phyloP scores from a whole-genome alignment of 176 grass and related monocot species.

The Saccharum officinarum region DNA sequence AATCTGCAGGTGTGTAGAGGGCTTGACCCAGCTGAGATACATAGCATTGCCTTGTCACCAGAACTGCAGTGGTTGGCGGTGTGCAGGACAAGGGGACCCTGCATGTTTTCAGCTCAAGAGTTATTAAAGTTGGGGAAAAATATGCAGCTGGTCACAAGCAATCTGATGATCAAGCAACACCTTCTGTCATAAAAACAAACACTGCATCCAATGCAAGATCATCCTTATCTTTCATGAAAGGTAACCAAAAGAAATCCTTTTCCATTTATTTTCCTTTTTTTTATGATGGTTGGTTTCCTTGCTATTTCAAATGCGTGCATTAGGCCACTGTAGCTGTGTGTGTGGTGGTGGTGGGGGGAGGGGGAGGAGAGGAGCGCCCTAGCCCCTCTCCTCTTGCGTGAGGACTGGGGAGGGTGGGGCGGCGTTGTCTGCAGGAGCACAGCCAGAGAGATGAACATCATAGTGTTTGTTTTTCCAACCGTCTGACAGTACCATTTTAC shows the following conservation, averaged over 20 bases:
- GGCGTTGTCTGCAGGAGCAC: too few relatives aligned
- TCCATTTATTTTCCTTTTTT: too few relatives aligned
- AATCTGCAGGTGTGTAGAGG: constrained; percentile 69
- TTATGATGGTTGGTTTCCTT: neutral
- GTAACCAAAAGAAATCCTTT: constrained; percentile 20
- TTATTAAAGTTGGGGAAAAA: constrained; percentile 27
- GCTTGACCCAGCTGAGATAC: constrained; percentile 65
- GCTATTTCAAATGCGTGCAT: neutral
- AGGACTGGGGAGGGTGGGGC: too few relatives aligned
- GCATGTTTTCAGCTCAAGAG: constrained; percentile 68
- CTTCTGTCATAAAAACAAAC: constrained; percentile 28
- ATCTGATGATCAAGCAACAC: neutral
- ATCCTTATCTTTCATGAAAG: constrained; percentile 76
- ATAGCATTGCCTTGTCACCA: constrained; percentile 70
- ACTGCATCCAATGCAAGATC: constrained; percentile 52
- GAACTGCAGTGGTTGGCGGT: constrained; percentile 70
- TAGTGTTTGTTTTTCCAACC: too few relatives aligned
- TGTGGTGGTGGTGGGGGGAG: too few relatives aligned
- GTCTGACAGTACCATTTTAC: too few relatives aligned
- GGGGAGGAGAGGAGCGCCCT: too few relatives aligned
- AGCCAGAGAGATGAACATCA: too few relatives aligned
- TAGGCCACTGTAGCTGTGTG: too few relatives aligned
- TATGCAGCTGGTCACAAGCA: constrained; percentile 34
- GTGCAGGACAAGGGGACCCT: constrained; percentile 81
- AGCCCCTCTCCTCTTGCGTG: too few relatives aligned